A percentile compares a stretch with the other conserved stretches of the same genome.
Evolutionary conservation across 495 filamentous ascomycete species (phyloP).

Genomic region (Aspergillus avenaceus): DNA sequence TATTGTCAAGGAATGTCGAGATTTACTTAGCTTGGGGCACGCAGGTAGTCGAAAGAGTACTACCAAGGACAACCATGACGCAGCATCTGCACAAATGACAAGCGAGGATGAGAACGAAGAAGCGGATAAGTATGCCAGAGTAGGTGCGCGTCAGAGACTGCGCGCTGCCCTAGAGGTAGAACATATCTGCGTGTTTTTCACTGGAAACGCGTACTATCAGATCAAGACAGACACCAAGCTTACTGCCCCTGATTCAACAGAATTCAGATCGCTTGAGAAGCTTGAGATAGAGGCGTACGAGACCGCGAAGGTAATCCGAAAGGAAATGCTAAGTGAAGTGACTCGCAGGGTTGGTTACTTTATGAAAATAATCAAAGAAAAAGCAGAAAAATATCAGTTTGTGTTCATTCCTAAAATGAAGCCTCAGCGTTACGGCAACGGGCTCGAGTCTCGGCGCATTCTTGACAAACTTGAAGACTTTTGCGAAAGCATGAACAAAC

Average conservation of each 20-base stretch:
- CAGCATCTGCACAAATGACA: conserved; percentile 16
- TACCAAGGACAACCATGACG: conserved; percentile 7
- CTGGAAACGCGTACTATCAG: conserved; percentile 76
- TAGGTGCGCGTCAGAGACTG: conserved; percentile 62
- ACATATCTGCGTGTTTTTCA: conserved; percentile 80
- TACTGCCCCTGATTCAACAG: conserved; percentile 58
- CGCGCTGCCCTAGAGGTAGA: conserved; percentile 71
- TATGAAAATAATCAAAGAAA: conserved; percentile 42
- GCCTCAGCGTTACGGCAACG: conserved; percentile 45
- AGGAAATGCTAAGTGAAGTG: conserved; percentile 61
- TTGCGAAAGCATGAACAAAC: conserved; percentile 56
- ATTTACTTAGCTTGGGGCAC: conserved; percentile 52
- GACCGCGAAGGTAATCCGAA: conserved; percentile 67
- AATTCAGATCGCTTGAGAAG: conserved; percentile 61
- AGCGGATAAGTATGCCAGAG: conserved; percentile 38
- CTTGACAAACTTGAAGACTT: conserved; percentile 55
- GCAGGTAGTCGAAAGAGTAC: conserved; percentile 16
- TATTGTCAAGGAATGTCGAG: conserved; percentile 61
- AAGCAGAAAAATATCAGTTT: conserved; percentile 48
- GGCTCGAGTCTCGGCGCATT: conserved; percentile 57
- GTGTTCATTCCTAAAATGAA: conserved; percentile 59
- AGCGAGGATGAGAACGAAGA: conserved; percentile 45
- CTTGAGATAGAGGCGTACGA: conserved; percentile 72
- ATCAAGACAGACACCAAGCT: conserved; percentile 65
- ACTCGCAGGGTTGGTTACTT: conserved; percentile 47